Base-by-base conservation (phyloP, 169 alveolate species). In the Cryptosporidium baileyi region DNA sequence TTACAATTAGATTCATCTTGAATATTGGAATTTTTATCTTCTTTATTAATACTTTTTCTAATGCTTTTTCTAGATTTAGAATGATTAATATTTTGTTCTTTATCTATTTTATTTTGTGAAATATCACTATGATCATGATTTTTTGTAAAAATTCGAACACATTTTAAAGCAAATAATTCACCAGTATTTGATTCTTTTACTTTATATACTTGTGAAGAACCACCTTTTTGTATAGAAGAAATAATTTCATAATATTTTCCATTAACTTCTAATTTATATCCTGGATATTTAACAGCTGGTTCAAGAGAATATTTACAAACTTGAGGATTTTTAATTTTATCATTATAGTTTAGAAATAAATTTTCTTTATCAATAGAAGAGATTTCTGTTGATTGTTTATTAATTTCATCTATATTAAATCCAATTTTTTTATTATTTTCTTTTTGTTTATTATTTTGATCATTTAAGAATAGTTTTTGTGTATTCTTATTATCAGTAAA, bases 281-380 rank as follows among this genome's bases (percentile, higher is more conserved):
- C 85, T 4, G 85, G 85, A 45, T 74, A 74, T 57, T 74, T 74
- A 7, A 74, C 85, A 8, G 85, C 85, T n/a, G 85, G 85, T n/a
- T 74, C 85, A 8, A 74, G 24, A 11, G 85, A 74, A 41, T 74
- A 74, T 28, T 74, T 74, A 34, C 85, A 74, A 19, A 74, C 85
- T 19, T 28, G 47, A 11, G 85, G 85, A 41, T 36, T 51, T 51
- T n/a, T 49, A 11, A 22, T 26, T 5, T 45, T 4, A 41, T 44
- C 38, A 43, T 32, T 36, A 44, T 44, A 6, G 8, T 22, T 49
- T 4, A 24, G 38, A 26, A 6, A 15, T 41, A 41, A 26, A 28
- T 63, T 44, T 11, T 3, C 34, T 3, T 11, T 11, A 45, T 32
- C 49, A 32, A 17, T 65, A 30, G n/a, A 32, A 28, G 24, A 32